Evolutionary conservation across 2,329 filamentous ascomycete species (phyloP).

Genomic region (Fusarium devonianum): DNA sequence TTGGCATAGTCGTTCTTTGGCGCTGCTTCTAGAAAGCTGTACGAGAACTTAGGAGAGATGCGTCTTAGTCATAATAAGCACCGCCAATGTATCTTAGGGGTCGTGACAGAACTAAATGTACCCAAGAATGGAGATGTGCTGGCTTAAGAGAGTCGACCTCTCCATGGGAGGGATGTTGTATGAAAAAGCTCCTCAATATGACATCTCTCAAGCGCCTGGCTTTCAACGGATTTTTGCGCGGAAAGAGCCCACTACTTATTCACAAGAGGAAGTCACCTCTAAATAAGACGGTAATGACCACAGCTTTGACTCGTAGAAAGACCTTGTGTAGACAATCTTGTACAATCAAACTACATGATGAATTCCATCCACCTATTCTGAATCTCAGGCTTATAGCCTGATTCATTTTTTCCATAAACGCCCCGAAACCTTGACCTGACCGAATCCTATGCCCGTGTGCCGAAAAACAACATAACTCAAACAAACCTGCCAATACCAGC

Average conservation of each 20-base stretch:
- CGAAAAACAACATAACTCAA: slow-evolving; percentile 22
- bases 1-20: slow-evolving; percentile 14
- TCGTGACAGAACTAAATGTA: too few species aligned
- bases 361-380: slow-evolving; percentile 34
- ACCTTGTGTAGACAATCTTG: slow-evolving; percentile 12
- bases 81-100: too few species aligned
- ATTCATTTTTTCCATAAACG: slow-evolving; percentile 37
- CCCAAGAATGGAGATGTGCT: too few species aligned
- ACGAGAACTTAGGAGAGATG: background rate
- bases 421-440: slow-evolving; percentile 29
- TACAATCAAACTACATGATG: slow-evolving; percentile 24
- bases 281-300: too few species aligned
- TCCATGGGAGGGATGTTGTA: too few species aligned
- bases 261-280: too few species aligned
- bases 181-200: too few species aligned
- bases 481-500: slow-evolving; percentile 20
- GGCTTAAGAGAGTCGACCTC: too few species aligned
- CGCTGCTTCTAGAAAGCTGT: background rate
- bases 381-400: slow-evolving; percentile 38
- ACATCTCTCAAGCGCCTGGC: too few species aligned
- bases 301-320: too few species aligned
- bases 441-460: slow-evolving; percentile 30
- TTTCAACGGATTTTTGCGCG: too few species aligned
- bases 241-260: too few species aligned
- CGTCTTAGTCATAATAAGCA: background rate